Conservation (phyloP, 2,329 filamentous ascomycete genomes). For the Ophiostoma piceae region DNA sequence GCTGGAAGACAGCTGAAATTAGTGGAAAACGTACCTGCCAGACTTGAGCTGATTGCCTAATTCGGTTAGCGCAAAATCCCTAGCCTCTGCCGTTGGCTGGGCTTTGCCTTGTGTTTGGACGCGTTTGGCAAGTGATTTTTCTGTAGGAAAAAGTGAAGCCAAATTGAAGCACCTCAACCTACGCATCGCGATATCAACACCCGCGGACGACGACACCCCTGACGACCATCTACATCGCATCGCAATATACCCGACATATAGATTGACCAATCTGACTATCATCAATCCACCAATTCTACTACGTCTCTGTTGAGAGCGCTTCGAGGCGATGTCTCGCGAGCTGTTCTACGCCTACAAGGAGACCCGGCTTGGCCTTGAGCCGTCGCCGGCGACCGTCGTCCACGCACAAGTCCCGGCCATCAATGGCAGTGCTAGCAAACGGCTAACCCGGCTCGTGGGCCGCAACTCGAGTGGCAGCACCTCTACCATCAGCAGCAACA, state of each 20-base stretch:
- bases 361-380: slow-evolving; percentile 77
- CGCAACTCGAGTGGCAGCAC: slow-evolving; percentile 36
- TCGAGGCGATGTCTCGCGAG: slow-evolving; percentile 53
- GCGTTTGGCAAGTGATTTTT: slow-evolving; percentile 23
- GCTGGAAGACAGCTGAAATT: too few relatives aligned
- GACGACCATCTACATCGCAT: not conserved
- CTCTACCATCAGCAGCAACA: slow-evolving; percentile 33
- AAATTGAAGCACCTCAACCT: not conserved
- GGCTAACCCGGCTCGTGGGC: slow-evolving; percentile 22
- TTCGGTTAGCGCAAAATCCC: slow-evolving; percentile 17
- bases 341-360: slow-evolving; percentile 74
- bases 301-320: slow-evolving; percentile 12
- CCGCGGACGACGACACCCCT: not conserved
- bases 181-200: slow-evolving; percentile 5
- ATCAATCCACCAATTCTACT: not conserved
- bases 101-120: slow-evolving; percentile 18
- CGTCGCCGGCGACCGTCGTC: slow-evolving; percentile 63
- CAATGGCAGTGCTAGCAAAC: slow-evolving; percentile 31
- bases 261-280: not conserved
- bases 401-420: slow-evolving; percentile 61
- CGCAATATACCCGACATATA: not conserved
- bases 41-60: slow-evolving; percentile 23
- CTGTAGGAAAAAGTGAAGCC: slow-evolving; percentile 14
- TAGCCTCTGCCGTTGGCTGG: slow-evolving; percentile 1
- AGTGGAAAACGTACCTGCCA: not conserved